These are phyloP conservation scores for Monosporozyma solicola DNA, from an alignment of 805 yeast species.

Conservation along the genomic window DNA sequence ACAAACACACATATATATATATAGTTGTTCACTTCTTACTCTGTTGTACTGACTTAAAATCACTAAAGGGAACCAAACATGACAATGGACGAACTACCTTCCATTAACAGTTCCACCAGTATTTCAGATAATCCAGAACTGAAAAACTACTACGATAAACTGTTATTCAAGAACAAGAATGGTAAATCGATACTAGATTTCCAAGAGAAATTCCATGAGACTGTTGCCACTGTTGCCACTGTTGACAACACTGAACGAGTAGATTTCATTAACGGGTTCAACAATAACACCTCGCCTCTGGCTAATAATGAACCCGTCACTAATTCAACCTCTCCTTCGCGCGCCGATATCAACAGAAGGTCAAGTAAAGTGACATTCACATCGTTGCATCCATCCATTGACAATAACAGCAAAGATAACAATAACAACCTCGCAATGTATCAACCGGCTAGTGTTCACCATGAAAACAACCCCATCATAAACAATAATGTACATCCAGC, in stretches of 20 bases:
- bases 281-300: conserved; percentile 3
- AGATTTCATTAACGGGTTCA: conserved; percentile 24
- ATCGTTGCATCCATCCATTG: not conserved
- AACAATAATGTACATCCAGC: not conserved
- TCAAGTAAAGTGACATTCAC: not conserved
- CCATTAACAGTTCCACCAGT: conserved; percentile 28
- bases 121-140: conserved; percentile 28
- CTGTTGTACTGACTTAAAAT: too few species aligned
- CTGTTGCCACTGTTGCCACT: not conserved
- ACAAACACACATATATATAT: too few species aligned
- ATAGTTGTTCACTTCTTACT: too few species aligned
- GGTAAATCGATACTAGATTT: conserved; percentile 28
- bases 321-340: not conserved
- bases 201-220: conserved; percentile 12
- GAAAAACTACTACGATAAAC: conserved; percentile 28
- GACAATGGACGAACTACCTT: conserved; percentile 20
- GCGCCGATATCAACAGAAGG: not conserved
- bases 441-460: not conserved
- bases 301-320: not conserved
- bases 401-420: not conserved
- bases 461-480: not conserved
- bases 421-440: not conserved
- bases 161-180: conserved; percentile 26
- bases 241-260: conserved; percentile 1
- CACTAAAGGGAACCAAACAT: not conserved